Evolutionary conservation across 148 eudicot species (phyloP).

Genomic region (Rhododendron henanense): DNA sequence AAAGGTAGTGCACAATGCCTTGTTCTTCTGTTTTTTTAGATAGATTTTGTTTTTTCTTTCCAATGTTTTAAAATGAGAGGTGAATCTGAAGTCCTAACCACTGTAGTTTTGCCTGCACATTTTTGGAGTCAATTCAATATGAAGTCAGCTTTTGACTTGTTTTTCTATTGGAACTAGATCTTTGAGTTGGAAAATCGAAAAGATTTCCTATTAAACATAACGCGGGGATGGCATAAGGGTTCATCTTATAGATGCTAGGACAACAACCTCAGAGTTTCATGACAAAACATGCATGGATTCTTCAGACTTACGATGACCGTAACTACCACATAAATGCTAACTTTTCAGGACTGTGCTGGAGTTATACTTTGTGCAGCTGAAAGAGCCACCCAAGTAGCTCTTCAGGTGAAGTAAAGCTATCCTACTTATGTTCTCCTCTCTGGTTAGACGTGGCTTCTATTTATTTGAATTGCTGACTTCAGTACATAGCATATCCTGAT

Average conservation of each 20-base stretch:
- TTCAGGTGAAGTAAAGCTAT: constrained; percentile 53
- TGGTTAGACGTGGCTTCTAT: background rate
- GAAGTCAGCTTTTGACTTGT: background rate
- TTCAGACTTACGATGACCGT: background rate
- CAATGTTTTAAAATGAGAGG: background rate
- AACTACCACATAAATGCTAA: background rate
- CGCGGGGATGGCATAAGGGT: background rate
- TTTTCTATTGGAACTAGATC: background rate
- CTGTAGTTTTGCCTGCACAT: background rate
- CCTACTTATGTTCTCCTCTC: background rate
- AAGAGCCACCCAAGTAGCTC: constrained; percentile 98
- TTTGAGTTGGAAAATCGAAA: background rate
- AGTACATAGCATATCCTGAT: background rate
- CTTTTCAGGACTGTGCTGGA: constrained; percentile 88
- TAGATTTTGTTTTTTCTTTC: constrained; percentile 4
- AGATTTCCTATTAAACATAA: background rate
- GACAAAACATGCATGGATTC: background rate
- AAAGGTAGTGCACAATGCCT: constrained; percentile 46
- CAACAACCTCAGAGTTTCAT: background rate
- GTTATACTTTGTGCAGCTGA: constrained; percentile 89
- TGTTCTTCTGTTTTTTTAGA: background rate
- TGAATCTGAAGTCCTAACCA: background rate
- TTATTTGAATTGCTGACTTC: background rate
- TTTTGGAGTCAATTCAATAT: background rate
- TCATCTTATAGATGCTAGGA: background rate